Evolutionary conservation across 2,329 filamentous ascomycete genomes (phyloP), one percentile per base, ranked within the genome.

Genomic region (Penicillium glabrum): DNA sequence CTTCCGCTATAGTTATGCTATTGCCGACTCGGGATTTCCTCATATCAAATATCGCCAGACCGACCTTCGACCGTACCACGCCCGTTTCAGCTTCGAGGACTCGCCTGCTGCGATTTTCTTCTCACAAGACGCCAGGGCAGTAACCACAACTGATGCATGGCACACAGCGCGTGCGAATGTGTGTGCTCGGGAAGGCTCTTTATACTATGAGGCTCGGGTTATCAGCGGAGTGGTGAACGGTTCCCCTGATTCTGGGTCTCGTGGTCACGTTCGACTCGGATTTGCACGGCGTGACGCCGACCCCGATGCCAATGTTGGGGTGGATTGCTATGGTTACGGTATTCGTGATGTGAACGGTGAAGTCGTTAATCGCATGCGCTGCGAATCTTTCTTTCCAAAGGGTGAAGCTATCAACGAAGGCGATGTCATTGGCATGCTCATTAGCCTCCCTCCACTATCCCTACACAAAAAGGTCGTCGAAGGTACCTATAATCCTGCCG

Each of bases 301-400:
- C 55, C 68, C 75, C 13, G 77, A 80, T 57, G 79, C 79, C 39
- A 79, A 80, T 69, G 88, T 98, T 24, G 89, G 95, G 8, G 85
- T 98, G 71, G 96, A 96, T 3, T 98, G 91, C 43, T 97, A 98
- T 77, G 96, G 93, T 70, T 98, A 98, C 72, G 93, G 90, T 46
- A 85, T 98, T 56, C 89, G 93, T 44, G 95, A 99, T 69, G 88
- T 93, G 24, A 85, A 89, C 31, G 95, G 95, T 21, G 92, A 98
- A 72, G 93, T 93, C 60, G 90, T 96, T 52, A 91, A 95, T 78
- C 91, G 95, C 80, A 97, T 93, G 61, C 87, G 93, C 48, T 92
- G 93, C n/a, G 91, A 91, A 69, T 89, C 93, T 63, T 93, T 96
- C 75, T 93, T 93, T 61, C 87, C 87, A 0, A 83, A 88, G 1